Conservation (phyloP, 257 asterid genomes). For the Haberlea rhodopensis region DNA sequence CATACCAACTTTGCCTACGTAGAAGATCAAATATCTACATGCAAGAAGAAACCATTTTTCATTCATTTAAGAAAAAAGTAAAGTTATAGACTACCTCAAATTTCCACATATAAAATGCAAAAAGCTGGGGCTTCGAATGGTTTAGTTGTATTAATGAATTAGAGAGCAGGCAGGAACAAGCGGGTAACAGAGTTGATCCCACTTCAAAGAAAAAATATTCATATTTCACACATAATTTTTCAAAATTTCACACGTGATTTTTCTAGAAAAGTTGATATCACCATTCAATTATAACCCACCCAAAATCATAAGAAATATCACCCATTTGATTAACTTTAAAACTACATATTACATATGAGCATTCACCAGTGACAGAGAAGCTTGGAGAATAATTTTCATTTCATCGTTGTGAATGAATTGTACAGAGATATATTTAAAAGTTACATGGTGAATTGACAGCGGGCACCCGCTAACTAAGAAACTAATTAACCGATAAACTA, state of each 20-base stretch:
- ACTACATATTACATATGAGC: too few relatives aligned
- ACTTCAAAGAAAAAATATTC: too few relatives aligned
- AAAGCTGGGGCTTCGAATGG: background rate
- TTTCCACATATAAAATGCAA: slow-evolving; percentile 10
- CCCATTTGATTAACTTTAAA: background rate
- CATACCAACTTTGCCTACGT: slow-evolving; percentile 83
- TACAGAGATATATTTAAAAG: too few relatives aligned
- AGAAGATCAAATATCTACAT: slow-evolving; percentile 77
- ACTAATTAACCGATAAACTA: too few relatives aligned
- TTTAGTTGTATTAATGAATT: background rate
- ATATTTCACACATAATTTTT: background rate
- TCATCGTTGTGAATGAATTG: too few relatives aligned
- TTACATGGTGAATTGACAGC: too few relatives aligned
- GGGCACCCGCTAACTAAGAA: too few relatives aligned
- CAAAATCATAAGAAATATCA: too few relatives aligned
- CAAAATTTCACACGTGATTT: background rate
- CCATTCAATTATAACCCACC: background rate
- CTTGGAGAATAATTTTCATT: too few relatives aligned
- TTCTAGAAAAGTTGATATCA: too few relatives aligned
- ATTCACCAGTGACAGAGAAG: too few relatives aligned
- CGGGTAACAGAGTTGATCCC: too few relatives aligned
- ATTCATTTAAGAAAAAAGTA: slow-evolving; percentile 19
- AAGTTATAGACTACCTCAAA: slow-evolving; percentile 12
- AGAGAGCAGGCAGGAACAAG: background rate
- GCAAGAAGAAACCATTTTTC: slow-evolving; percentile 12